Conservation (phyloP, 148 eudicot genomes). For the Euryodendron excelsum region DNA sequence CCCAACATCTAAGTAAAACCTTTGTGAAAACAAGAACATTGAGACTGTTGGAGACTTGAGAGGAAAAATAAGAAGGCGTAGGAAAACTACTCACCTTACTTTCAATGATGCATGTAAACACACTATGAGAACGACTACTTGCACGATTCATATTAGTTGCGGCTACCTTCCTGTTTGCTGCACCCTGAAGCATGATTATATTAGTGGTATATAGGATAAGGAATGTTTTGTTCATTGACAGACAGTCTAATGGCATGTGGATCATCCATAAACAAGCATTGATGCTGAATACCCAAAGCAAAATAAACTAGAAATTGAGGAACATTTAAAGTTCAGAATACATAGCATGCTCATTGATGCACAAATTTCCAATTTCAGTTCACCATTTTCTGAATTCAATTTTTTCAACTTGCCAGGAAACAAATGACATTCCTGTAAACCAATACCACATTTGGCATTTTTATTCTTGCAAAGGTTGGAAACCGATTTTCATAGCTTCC, state of each 20-base stretch:
- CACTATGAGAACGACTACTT: conserved; percentile 99
- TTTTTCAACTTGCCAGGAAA: not conserved
- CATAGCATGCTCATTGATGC: not conserved
- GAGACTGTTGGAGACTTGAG: not conserved
- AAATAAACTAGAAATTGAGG: not conserved
- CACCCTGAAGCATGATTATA: conserved; percentile 50
- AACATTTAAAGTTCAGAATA: not conserved
- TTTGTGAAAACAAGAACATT: not conserved
- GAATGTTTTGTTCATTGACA: not conserved
- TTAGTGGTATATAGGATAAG: not conserved
- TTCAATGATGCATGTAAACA: conserved; percentile 88
- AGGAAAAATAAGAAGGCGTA: not conserved
- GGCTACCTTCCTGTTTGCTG: conserved; percentile 96
- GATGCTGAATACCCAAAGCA: not conserved
- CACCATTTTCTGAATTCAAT: not conserved
- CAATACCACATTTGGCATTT: not conserved
- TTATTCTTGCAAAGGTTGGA: not conserved
- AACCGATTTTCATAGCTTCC: not conserved
- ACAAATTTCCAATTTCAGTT: not conserved
- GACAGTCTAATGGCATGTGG: not conserved
- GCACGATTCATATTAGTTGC: conserved; percentile 99
- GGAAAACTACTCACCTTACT: conserved; percentile 59
- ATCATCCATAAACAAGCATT: not conserved
- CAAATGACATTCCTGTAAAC: not conserved
- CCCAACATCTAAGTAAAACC: not conserved